A percentile compares a stretch with the other conserved stretches of the same genome.
Evolutionary conservation across 2,329 filamentous ascomycete genomes (phyloP).

Genomic region (Cladosporium sp.): DNA sequence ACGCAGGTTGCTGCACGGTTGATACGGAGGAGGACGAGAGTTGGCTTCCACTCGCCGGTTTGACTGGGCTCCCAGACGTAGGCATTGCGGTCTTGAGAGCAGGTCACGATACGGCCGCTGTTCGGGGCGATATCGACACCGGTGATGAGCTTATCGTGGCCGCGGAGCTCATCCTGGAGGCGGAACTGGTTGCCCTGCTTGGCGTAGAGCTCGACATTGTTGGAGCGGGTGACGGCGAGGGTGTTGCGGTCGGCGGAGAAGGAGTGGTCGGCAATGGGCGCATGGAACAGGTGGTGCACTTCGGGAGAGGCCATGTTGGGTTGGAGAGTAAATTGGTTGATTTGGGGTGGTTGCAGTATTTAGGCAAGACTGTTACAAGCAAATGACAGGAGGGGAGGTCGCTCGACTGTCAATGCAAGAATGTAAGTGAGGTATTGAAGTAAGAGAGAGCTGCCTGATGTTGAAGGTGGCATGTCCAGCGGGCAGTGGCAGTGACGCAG

Average conservation of each 20-base stretch:
- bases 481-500: too few relatives aligned
- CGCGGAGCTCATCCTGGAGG: slow-evolving; percentile 87
- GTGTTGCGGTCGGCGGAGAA: slow-evolving; percentile 90
- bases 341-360: neutral
- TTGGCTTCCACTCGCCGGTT: slow-evolving; percentile 91
- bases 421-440: neutral
- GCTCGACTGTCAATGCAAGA: slow-evolving; percentile 78
- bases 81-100: slow-evolving; percentile 96
- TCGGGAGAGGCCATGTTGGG: slow-evolving; percentile 74
- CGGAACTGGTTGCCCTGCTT: slow-evolving; percentile 69
- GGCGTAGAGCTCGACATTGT: slow-evolving; percentile 81
- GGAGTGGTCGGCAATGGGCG: slow-evolving; percentile 93
- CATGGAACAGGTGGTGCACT: slow-evolving; percentile 95
- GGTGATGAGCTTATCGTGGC: slow-evolving; percentile 95
- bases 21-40: slow-evolving; percentile 92
- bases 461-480: neutral
- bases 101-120: slow-evolving; percentile 92
- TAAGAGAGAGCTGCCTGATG: neutral
- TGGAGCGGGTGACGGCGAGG: slow-evolving; percentile 87
- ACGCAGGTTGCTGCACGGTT: slow-evolving; percentile 95
- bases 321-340: neutral
- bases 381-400: slow-evolving; percentile 67
- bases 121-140: slow-evolving; percentile 91
- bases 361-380: neutral
- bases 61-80: slow-evolving; percentile 93